Evolutionary conservation across 139 green algal species (phyloP), one percentile per base, ranked within the genome.

Genomic region (Chlorella sorokiniana): DNA sequence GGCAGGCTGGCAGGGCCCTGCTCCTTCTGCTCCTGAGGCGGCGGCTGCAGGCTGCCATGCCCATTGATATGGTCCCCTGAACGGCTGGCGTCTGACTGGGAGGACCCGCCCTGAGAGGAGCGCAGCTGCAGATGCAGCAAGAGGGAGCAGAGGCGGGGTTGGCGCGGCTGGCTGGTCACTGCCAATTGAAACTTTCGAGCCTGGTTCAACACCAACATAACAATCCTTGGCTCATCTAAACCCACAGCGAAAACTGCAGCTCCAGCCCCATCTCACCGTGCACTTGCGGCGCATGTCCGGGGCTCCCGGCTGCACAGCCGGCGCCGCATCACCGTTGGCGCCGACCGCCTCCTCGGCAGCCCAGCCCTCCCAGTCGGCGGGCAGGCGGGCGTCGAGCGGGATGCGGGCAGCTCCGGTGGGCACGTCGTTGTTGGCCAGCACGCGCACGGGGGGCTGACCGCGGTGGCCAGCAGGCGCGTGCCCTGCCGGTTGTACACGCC

Each of bases 341-440:
- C 6, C 29, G 5, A 44, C 70, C 14, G 44, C 45, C 44, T 64
- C 37, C 64, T 74, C 78, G 37, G 54, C 78, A 8, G 38, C 64
- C 76, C 78, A 83, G 0, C 78, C 78, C 65, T 83, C 78, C 78
- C 78, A 83, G 64, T 44, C 63, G 22, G 78, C 22, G 0, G 64
- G 65, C 37, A 83, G 48, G 9, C 64, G 35, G n/a, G 65, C 65
- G 1, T 84, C 35, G 7, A 91, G 48, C 37, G 70, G 52, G 75
- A 91, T 85, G 70, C 79, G 86, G 25, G 90, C 86, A 16, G 90
- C 86, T 37, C 91, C 91, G 10, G 77, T 86, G 48, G 91, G 90
- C 38, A 90, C 86, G 77, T 94, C 91, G 35, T 94, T 94, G 82
- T 94, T 94, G 83, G 88, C 88, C 74, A 94, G 51, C 44, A 94